Evolutionary conservation across 192 early-diverging fungal genomes (phyloP), one percentile per base, ranked within the genome.

Genomic region (Backusella psychrophila): DNA sequence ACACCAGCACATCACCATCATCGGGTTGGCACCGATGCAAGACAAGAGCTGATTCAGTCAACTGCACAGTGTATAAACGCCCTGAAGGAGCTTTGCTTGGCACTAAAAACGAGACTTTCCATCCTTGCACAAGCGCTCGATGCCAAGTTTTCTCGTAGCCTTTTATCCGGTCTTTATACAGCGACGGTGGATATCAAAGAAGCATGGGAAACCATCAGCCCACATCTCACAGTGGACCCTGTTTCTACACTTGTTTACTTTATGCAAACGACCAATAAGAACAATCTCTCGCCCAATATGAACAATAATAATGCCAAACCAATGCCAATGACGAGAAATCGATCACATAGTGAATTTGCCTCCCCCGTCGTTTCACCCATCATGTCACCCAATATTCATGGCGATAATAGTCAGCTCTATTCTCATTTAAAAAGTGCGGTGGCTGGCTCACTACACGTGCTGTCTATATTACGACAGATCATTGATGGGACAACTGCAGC

Each of bases 171-270:
- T 8, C 34, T 81, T 1, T 73, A 81, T 66, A 72, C 73, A 59
- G 76, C 73, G 1, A 71, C 73, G 3, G 35, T 77, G 4, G 77
- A 81, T 75, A 38, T 81, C 1, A 77, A 77, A 44, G 73, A 75
- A 5, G 75, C 80, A 31, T 81, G 73, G 34, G 71, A 74, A 49
- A 77, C 26, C 44, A 74, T 80, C 29, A n/a, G 11, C 21, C 38
- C 77, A 34, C 31, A 26, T 34, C 41, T 66, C 8, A 14, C 69
- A n/a, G 38, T 53, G 3, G 21, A 39, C 21, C 66, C 35, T 1
- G 21, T 21, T 12, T 44, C 33, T 12, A 53, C 42, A 14, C 39
- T 65, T 12, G 33, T 46, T 26, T n/a, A 19, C 7, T 34, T 46
- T 36, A 31, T 66, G 21, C 63, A 71, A 21, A 31, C 41, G 17